Conservation (phyloP, 441 rosid species). For the Macaranga tanarius region DNA sequence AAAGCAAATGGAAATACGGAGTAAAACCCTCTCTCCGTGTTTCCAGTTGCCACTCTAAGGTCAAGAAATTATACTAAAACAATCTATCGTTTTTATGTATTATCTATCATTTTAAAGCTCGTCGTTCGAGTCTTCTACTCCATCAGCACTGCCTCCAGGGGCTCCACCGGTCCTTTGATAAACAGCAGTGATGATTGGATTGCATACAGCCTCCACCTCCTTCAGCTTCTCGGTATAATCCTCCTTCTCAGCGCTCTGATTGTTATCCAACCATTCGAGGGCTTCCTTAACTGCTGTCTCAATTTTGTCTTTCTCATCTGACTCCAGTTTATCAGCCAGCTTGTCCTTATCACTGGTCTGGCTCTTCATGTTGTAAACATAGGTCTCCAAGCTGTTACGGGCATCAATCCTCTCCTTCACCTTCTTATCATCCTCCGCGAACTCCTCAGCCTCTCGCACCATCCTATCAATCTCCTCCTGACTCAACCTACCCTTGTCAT, state of each 20-base stretch:
- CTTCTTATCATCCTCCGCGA: conserved; percentile 89
- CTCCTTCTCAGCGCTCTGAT: conserved; percentile 66
- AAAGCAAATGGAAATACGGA: background rate
- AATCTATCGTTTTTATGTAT: background rate
- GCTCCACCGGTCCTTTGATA: conserved; percentile 84
- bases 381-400: conserved; percentile 71
- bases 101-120: conserved; percentile 41
- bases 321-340: conserved; percentile 71
- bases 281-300: conserved; percentile 71
- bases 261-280: conserved; percentile 75
- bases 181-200: conserved; percentile 69
- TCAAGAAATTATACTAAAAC: background rate
- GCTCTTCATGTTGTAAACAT: conserved; percentile 85
- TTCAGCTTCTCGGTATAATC: conserved; percentile 84
- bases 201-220: conserved; percentile 85
- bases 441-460: conserved; percentile 84
- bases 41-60: background rate
- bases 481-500: conserved; percentile 83
- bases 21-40: background rate
- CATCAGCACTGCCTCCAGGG: conserved; percentile 43
- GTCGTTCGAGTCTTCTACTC: conserved; percentile 57
- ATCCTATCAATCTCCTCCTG: conserved; percentile 88
- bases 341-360: conserved; percentile 79
- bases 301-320: conserved; percentile 78
- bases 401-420: conserved; percentile 80